Evolutionary conservation across 257 asterid genomes (phyloP).

Genomic region (Apocynum venetum): DNA sequence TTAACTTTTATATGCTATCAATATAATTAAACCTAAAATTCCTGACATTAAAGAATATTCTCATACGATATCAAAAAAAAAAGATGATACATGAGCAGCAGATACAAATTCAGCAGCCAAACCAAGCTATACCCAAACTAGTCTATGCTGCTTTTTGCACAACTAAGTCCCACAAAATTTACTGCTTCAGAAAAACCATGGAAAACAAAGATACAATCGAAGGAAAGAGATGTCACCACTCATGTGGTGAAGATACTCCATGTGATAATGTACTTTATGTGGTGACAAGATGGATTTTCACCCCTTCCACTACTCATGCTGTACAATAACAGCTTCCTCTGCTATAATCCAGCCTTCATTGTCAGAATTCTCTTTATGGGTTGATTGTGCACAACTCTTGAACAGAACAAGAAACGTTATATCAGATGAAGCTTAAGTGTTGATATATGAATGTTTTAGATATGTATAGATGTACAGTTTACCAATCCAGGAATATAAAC

Average conservation of each 20-base stretch:
- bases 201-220: neutral
- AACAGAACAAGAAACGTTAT: slow-evolving; percentile 4
- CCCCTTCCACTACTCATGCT: slow-evolving; percentile 41
- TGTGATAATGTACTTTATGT: neutral
- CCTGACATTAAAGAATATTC: too few species aligned
- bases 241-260: neutral
- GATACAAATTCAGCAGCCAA: too few species aligned
- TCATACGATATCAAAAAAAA: too few species aligned
- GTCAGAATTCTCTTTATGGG: slow-evolving; percentile 23
- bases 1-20: too few species aligned
- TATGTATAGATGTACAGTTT: neutral
- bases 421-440: slow-evolving; percentile 5
- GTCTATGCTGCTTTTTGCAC: neutral
- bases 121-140: too few species aligned
- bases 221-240: too few species aligned
- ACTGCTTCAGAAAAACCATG: neutral
- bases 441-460: neutral
- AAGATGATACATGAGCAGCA: too few species aligned
- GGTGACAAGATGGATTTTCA: neutral
- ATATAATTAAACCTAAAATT: too few species aligned
- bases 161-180: neutral
- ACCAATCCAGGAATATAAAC: neutral
- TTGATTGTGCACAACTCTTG: slow-evolving; percentile 52
- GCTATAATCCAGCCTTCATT: slow-evolving; percentile 56
- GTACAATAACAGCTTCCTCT: slow-evolving; percentile 64